Base-by-base conservation (phyloP, 192 early-diverging fungal species). In the Gigaspora rosea region DNA sequence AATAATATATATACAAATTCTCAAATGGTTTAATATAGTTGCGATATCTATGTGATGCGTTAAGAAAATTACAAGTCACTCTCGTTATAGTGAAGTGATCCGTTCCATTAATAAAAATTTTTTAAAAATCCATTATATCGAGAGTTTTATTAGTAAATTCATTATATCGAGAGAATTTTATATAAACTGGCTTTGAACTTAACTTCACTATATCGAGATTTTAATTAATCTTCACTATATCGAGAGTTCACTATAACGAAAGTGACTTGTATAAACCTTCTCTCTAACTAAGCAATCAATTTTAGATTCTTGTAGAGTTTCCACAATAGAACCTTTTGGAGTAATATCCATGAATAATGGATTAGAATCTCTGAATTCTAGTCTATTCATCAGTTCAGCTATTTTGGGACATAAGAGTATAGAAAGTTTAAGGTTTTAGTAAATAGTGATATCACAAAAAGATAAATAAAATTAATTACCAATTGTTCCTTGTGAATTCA, bases 1-100 rank as follows among this genome's bases (percentile, higher is more conserved):
- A 90, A 80, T 97, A 97, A 78, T 97, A 99, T 56, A 96, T 82
- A 71, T 91, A 91, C 10, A 89, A 62, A 81, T 94, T 94, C 85
- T 76, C 11, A 54, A 54, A 4, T 54, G 11, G 3, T 36, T 56
- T 56, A 56, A 11, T 18, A 56, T 56, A 16, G 12, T 18, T 18
- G 52, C 4, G 52, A 18, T 56, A 5, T 18, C 15, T 18, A n/a
- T 2, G 18, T 54, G 11, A 56, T 15, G 2, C 12, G 18, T 5
- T 56, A 18, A 15, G 22, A 76, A 18, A 36, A 56, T 41, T 57
- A n/a, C n/a, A n/a, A n/a, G n/a, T n/a, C n/a, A n/a, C n/a, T n/a
- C n/a, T n/a, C n/a, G n/a, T n/a, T n/a, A n/a, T n/a, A n/a, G n/a
- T n/a, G n/a, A n/a, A n/a, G n/a, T n/a, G n/a, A n/a, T n/a, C n/a